Evolutionary conservation across 495 filamentous ascomycete species (phyloP).

Genomic region (Penicillium herquei): DNA sequence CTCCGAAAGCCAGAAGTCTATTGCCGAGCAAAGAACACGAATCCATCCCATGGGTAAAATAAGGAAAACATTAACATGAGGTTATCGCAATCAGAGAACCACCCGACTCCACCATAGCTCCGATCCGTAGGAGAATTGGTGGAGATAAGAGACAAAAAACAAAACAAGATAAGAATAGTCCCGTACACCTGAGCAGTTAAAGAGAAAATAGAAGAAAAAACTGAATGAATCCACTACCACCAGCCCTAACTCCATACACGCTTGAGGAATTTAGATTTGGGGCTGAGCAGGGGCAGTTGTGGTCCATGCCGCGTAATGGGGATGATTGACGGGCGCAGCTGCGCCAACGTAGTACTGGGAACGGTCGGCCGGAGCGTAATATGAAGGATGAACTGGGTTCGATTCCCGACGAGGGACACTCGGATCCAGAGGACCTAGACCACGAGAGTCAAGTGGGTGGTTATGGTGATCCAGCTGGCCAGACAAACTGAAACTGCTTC

Average conservation of each 20-base stretch:
- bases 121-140: slow-evolving; percentile 3
- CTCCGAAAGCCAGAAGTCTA: slow-evolving; percentile 12
- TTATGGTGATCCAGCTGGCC: slow-evolving; percentile 33
- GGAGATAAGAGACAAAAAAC: neutral
- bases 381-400: slow-evolving; percentile 34
- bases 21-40: slow-evolving; percentile 10
- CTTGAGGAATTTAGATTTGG: slow-evolving; percentile 34
- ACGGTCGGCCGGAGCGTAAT: slow-evolving; percentile 32
- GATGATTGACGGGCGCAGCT: slow-evolving; percentile 27
- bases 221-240: neutral
- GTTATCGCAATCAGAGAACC: slow-evolving; percentile 21
- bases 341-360: slow-evolving; percentile 39
- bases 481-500: slow-evolving; percentile 40
- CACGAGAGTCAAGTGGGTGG: slow-evolving; percentile 32
- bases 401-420: slow-evolving; percentile 42
- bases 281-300: slow-evolving; percentile 45
- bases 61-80: slow-evolving; percentile 4
- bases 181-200: neutral
- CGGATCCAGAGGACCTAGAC: slow-evolving; percentile 35
- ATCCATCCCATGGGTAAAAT: neutral
- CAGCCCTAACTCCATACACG: slow-evolving; percentile 7
- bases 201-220: neutral
- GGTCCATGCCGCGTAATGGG: slow-evolving; percentile 42
- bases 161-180: neutral
- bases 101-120: slow-evolving; percentile 23